Conservation (phyloP, 192 early-diverging fungal species). For the Umbelopsis sp. region DNA sequence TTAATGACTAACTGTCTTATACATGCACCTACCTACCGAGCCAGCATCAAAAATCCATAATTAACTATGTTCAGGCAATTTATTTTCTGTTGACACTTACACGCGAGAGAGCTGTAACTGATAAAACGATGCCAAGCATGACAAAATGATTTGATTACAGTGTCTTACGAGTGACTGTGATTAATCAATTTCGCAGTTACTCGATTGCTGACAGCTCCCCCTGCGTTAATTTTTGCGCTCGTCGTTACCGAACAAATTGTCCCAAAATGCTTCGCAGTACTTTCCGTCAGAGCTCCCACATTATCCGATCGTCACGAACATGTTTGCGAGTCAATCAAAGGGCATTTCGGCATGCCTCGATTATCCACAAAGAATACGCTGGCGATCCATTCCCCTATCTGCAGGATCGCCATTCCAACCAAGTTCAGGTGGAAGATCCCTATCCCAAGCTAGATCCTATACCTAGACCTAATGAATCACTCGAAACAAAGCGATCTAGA, state of each 20-base stretch:
- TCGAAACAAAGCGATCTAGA: constrained; percentile 75
- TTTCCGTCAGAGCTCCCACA: not conserved
- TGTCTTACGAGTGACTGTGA: too few species aligned
- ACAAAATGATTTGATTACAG: too few species aligned
- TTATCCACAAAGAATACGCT: not conserved
- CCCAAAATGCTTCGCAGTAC: not conserved
- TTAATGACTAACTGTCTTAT: too few species aligned
- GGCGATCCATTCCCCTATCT: constrained; percentile 42
- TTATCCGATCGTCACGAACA: not conserved
- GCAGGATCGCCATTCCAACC: constrained; percentile 31
- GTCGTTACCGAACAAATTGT: not conserved
- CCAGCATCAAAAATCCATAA: too few species aligned
- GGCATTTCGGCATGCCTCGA: not conserved
- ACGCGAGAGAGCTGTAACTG: too few species aligned
- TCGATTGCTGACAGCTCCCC: not conserved
- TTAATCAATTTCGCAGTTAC: too few species aligned
- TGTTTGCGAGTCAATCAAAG: not conserved
- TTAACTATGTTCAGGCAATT: too few species aligned
- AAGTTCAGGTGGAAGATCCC: constrained; percentile 23
- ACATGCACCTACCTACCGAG: too few species aligned
- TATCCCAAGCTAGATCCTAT: constrained; percentile 55
- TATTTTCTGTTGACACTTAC: too few species aligned
- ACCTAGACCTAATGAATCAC: constrained; percentile 63
- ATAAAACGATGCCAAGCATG: too few species aligned
- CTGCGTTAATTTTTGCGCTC: not conserved